Conservation (phyloP, 441 rosid species). For the Rhodomyrtus psidioides region DNA sequence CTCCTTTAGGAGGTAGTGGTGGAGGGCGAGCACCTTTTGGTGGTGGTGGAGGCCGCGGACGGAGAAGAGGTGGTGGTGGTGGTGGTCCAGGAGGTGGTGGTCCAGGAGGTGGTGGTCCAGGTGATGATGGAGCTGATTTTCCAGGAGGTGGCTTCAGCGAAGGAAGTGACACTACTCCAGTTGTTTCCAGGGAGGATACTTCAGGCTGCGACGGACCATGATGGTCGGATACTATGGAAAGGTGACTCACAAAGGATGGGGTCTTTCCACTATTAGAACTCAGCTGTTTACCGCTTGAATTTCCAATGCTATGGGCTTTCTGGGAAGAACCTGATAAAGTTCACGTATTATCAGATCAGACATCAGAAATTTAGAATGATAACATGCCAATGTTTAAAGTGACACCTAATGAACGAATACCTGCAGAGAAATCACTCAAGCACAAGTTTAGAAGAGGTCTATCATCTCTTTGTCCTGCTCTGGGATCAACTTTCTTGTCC, state of each 20-base stretch:
- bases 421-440: constrained; percentile 21
- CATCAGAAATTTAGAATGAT: neutral
- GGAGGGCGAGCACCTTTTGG: constrained; percentile 22
- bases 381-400: neutral
- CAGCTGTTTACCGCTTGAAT: constrained; percentile 14
- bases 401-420: constrained; percentile 19
- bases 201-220: constrained; percentile 4
- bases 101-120: constrained; percentile 9
- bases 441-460: constrained; percentile 36
- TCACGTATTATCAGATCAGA: neutral
- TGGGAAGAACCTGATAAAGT: constrained; percentile 34
- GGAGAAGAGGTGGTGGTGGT: constrained; percentile 41
- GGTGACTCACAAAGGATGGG: constrained; percentile 8
- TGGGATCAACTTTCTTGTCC: constrained; percentile 16
- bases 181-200: constrained; percentile 7
- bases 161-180: constrained; percentile 13
- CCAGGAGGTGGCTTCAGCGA: constrained; percentile 34
- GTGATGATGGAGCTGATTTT: constrained; percentile 23
- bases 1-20: constrained; percentile 3
- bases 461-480: constrained; percentile 32
- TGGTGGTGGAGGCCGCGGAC: constrained; percentile 51
- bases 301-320: constrained; percentile 25
- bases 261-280: constrained; percentile 1
- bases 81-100: constrained; percentile 26
- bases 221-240: constrained; percentile 14